Evolutionary conservation across 2,329 filamentous ascomycete genomes (phyloP).

Genomic region (Pseudogymnoascus destructans): DNA sequence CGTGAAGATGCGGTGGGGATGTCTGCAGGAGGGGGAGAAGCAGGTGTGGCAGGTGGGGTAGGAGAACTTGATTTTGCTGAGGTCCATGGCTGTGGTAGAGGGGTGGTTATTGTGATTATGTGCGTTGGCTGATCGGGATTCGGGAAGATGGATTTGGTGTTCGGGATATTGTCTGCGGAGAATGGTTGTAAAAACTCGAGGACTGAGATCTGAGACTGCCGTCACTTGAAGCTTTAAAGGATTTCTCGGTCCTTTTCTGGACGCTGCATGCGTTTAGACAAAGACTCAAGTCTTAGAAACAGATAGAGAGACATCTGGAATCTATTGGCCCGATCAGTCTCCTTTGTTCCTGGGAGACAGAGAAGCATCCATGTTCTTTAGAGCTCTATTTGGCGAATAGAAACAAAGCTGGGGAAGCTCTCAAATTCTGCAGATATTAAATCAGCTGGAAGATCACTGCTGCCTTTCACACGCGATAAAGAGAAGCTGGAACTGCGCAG

Average conservation of each 20-base stretch:
- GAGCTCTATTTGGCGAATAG: background rate
- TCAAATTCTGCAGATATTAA: background rate
- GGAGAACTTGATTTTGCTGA: no score
- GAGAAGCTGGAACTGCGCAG: background rate
- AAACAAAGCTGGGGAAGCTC: background rate
- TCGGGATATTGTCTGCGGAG: background rate
- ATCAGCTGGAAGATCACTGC: background rate
- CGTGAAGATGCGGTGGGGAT: background rate
- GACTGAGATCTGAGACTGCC: background rate
- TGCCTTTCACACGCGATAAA: background rate
- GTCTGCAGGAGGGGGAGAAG: background rate
- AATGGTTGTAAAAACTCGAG: background rate
- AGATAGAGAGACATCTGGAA: background rate
- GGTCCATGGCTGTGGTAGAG: background rate
- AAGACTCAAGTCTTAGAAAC: background rate
- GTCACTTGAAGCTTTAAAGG: background rate
- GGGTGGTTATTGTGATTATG: background rate
- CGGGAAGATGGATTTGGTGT: background rate
- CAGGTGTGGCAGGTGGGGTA: background rate
- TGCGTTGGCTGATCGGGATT: background rate
- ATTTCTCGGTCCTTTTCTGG: no score
- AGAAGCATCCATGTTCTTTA: background rate
- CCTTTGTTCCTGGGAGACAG: background rate
- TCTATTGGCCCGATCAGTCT: background rate
- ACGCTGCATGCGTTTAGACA: background rate